A percentile compares a stretch with the other conserved stretches of the same genome.
Conservation (phyloP, 441 rosid genomes). For the Breynia disticha region DNA sequence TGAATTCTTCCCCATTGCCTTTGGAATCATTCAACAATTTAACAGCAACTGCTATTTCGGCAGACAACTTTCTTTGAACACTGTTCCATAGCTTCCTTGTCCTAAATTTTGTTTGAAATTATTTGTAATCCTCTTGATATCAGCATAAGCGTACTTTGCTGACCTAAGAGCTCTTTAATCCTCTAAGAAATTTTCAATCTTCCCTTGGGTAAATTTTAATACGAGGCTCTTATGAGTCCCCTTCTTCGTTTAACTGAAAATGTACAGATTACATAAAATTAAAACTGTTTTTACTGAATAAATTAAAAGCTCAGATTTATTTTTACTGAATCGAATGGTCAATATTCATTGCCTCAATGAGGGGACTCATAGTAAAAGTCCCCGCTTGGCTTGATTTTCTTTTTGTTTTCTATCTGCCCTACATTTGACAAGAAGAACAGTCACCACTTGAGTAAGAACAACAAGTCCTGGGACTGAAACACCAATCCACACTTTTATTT, state of each 20-base stretch:
- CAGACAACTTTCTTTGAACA: constrained; percentile 23
- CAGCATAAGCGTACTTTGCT: constrained; percentile 20
- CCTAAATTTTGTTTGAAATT: constrained; percentile 20
- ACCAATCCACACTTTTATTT: neutral
- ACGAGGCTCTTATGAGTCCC: too few species aligned
- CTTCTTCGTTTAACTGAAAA: too few species aligned
- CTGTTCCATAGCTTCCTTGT: constrained; percentile 29
- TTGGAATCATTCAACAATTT: constrained; percentile 17
- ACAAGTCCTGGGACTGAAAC: constrained; percentile 4
- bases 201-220: too few species aligned
- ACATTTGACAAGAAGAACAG: neutral
- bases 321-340: too few species aligned
- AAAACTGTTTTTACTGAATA: too few species aligned
- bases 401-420: constrained; percentile 11
- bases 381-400: constrained; percentile 12
- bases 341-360: too few species aligned
- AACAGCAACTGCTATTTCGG: constrained; percentile 19
- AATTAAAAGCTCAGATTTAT: too few species aligned
- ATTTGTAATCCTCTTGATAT: constrained; percentile 23
- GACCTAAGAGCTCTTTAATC: constrained; percentile 25
- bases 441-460: neutral
- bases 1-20: constrained; percentile 20
- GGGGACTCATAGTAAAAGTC: too few species aligned
- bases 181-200: constrained; percentile 18
- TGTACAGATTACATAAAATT: too few species aligned